These are phyloP conservation scores for Geotrichum bryndzae DNA, from an alignment of 1,139 yeast species.

Conservation along the genomic window DNA sequence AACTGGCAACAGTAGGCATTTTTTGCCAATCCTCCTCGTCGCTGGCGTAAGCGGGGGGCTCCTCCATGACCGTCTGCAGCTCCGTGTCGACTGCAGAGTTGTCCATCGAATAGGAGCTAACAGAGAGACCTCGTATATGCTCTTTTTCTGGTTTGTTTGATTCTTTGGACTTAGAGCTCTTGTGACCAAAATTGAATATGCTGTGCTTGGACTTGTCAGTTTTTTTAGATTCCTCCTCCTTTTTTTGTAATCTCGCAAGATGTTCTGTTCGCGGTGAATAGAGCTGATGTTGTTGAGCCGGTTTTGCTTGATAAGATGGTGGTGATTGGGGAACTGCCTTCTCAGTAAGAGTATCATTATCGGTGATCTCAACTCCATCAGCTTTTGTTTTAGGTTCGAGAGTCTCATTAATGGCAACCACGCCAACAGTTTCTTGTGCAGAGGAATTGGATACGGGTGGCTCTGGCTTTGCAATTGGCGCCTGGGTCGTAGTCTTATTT, in stretches of 20 bases:
- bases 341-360: not conserved
- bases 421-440: not conserved
- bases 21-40: constrained; percentile 46
- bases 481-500: not conserved
- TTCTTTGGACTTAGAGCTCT: not conserved
- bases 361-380: not conserved
- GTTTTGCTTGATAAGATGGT: not conserved
- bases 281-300: not conserved
- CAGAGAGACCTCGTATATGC: not conserved
- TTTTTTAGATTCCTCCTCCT: not conserved
- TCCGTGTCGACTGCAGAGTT: not conserved
- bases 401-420: not conserved
- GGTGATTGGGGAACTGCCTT: not conserved
- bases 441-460: not conserved
- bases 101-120: not conserved
- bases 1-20: constrained; percentile 56
- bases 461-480: not conserved
- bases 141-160: not conserved
- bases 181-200: not conserved
- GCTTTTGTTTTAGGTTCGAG: not conserved
- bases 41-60: constrained; percentile 1
- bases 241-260: not conserved
- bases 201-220: not conserved
- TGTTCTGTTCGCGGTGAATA: not conserved
- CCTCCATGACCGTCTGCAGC: not conserved